Evolutionary conservation across 2,329 filamentous ascomycete genomes (phyloP), one percentile per base, ranked within the genome.

Genomic region (Sarocladium brachiariae): DNA sequence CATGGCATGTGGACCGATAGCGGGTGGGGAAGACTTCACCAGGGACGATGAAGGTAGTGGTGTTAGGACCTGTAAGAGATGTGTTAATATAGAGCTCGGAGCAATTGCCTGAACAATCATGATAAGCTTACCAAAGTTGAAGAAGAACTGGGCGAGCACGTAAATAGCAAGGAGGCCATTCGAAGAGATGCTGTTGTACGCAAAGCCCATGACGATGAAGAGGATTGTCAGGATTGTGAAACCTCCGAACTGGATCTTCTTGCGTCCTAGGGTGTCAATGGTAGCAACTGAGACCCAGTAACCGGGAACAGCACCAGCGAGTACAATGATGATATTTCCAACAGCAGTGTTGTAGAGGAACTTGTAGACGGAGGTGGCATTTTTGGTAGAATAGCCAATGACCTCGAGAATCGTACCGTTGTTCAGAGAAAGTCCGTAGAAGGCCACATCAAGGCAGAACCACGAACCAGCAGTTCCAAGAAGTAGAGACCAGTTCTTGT

Each of bases 381-480:
- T 56, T 51, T 62, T 62, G 52, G 66, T 63, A 18, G 81, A 81
- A 69, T 83, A 92, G 47, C 87, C 87, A 59, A 91, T 90, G 3
- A 80, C 78, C 23, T 71, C 65, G 21, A 91, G 77, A 55, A 91
- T 88, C 53, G 81, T 78, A 21, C 83, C 80, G 66, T 89, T 90
- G 68, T 90, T 91, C 47, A 92, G 74, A 30, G 84, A 84, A 19
- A 91, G 77, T 50, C 83, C 82, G 58, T 85, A 86, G 63, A 80
- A 81, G 25, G 79, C 78, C 52, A 74, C 66, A 54, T 73, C 73
- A 50, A 88, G 81, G 68, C 87, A 79, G 67, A 91, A 92, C 88
- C 89, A 95, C 2, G 88, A 92, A 35, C 85, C 84, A 11, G 87
- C 86, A 11, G 87, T 92, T n/a, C 87, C 87, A 37, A 89, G 71